Evolutionary conservation across 495 filamentous ascomycete species (phyloP), one percentile per base, ranked within the genome.

Genomic region (Physcia stellaris): DNA sequence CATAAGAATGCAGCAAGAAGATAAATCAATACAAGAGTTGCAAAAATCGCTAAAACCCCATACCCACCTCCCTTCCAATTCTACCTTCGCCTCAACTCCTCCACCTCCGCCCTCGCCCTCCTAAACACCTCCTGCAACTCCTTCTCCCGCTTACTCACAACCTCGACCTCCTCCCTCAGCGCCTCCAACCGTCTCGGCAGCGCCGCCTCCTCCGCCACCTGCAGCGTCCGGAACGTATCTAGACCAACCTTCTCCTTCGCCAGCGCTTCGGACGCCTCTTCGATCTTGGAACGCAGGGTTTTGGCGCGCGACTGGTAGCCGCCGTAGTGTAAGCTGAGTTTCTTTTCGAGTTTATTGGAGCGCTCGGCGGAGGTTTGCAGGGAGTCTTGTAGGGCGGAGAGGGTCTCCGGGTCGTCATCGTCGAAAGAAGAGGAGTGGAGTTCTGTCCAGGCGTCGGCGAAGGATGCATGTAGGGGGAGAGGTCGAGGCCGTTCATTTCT

Each of bases 251-350:
- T 74, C 26, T 80, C 79, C 59, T 82, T 79, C 45, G 77, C 73
- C 17, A 95, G 61, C 0, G 79, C 82, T n/a, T 75, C 69, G 19
- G 75, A 69, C 19, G 86, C 86, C 48, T 94, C 86, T 20, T 67
- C 51, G 39, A 86, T 82, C 61, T 95, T 95, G 42, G 71, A 65
- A 20, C 79, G 77, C 9, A 98, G 68, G 41, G 68, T 76, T 51
- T 85, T 86, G 15, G 83, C 77, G 21, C 90, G 83, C 45, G 83
- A 75, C 55, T 86, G 79, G 58, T 98, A 98, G 35, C 90, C 90
- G 20, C 88, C 87, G 1, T 87, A 75, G 46, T 88, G 77, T 32
- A 92, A 59, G 5, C 70, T 69, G n/a, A 98, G 73, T 62, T 94
- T 95, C 66, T 94, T 94, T 57, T 98, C 87, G 9, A 86, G 62